Base-by-base conservation (phyloP, 805 yeast genomes). In the Zygosaccharomyces pseudorouxii region DNA sequence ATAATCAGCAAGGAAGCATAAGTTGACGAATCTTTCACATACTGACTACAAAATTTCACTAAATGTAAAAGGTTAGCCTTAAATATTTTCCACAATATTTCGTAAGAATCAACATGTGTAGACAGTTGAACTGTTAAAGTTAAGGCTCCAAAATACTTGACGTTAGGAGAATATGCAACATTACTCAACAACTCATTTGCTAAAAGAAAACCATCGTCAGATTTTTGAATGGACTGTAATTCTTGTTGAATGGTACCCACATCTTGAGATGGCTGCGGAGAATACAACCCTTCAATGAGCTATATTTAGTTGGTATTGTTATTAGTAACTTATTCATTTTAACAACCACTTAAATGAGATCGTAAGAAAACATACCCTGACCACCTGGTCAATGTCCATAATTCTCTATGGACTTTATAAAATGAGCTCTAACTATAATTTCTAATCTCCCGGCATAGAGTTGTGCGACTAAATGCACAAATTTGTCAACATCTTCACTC, bases 101-200 rank as follows among this genome's bases (percentile, higher is more conserved):
- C 56, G 25, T 43, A 20, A 3, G 57, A 51, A 18, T 50, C 47
- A 3, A 41, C 55, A 39, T 47, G 51, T 1, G 59, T 52, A 41
- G 56, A 62, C 11, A 64, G 46, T 38, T 65, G 70, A 9, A 67
- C 71, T 12, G 71, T 59, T 14, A 63, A 52, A 4, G 70, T 65
- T 33, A 67, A 47, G 2, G 71, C 71, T 45, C 70, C 71, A 48
- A 67, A 67, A 51, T 64, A 67, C 44, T 61, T 57, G 10, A 60
- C 64, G 49, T 65, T 62, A 5, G 61, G 36, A 14, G 65, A 59
- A 39, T 46, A 59, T 2, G 31, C 42, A 2, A 50, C 48, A 19
- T 53, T 50, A 4, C 47, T 43, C 18, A 67, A 43, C 35, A 67
- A 41, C 25, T 58, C 64, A 46, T 57, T 55, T 2, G 68, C 71